A percentile compares a stretch with the other conserved stretches of the same genome.
Conservation (phyloP, 2,329 filamentous ascomycete genomes). For the Aspergillus sp. region DNA sequence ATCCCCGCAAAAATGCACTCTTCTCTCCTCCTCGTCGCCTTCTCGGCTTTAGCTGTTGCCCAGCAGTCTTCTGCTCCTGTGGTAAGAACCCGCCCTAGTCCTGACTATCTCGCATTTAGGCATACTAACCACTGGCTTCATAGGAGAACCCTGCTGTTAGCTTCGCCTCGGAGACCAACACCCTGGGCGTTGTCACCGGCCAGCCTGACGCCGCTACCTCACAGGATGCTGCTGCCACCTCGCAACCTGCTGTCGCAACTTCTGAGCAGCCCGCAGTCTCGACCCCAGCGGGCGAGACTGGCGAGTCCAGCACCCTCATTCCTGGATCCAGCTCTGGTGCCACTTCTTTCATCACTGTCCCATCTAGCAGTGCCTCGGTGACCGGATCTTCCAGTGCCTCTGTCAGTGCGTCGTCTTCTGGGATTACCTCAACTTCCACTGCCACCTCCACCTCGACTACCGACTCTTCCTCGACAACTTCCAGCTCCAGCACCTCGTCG, state of each 20-base stretch:
- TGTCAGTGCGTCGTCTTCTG: conserved; percentile 12
- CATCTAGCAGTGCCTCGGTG: conserved; percentile 11
- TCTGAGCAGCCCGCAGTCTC: conserved; percentile 34
- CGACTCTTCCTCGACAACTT: conserved; percentile 11
- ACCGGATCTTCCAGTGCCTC: conserved; percentile 11
- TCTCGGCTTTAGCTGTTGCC: conserved; percentile 40
- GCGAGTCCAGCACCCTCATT: conserved; percentile 23
- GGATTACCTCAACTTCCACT: conserved; percentile 16
- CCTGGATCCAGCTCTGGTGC: conserved; percentile 15
- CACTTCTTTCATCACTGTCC: conserved; percentile 19
- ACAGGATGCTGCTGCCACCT: conserved; percentile 30
- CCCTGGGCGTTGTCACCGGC: conserved; percentile 46
- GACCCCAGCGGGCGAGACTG: conserved; percentile 38
- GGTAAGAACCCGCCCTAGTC: conserved; percentile 10
- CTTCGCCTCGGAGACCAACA: conserved; percentile 46
- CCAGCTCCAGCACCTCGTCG: conserved; percentile 12
- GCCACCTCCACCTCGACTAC: conserved; percentile 15
- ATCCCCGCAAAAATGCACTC: conserved; percentile 40
- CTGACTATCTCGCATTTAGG: too few relatives aligned
- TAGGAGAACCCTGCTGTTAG: conserved; percentile 42
- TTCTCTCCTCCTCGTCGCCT: conserved; percentile 39
- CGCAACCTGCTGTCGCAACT: conserved; percentile 29
- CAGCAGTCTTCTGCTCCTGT: conserved; percentile 27
- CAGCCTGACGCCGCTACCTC: conserved; percentile 34
- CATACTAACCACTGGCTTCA: conserved; percentile 1